Evolutionary conservation across 2,329 filamentous ascomycete genomes (phyloP), one percentile per base, ranked within the genome.

Genomic region (Alternaria novae-zelandiae): DNA sequence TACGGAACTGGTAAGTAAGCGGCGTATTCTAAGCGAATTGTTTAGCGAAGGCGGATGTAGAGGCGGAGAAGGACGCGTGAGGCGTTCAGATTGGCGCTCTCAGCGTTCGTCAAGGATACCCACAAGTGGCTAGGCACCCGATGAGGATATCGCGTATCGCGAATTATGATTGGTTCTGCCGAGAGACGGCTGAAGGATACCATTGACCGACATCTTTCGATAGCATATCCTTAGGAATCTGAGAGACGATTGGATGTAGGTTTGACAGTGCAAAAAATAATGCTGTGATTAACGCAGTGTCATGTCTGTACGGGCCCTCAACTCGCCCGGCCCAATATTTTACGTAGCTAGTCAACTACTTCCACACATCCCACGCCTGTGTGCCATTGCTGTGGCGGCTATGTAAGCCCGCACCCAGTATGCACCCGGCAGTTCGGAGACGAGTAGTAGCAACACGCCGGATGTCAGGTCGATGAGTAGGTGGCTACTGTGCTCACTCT

Each of bases 91-190:
- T 67, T 60, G 67, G 65, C 66, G 68, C 66, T 61, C 57, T 69
- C 58, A 68, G 59, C 58, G 54, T 72, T 79, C 78, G 78, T 76
- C 68, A 76, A 78, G 58, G 45, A 58, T 67, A 56, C 53, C 76
- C 68, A 25, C 13, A 69, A 71, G 36, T 15, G 65, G 74, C 54
- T 70, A 77, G 74, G 65, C 56, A 59, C 68, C 59, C 66, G 56
- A 68, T 43, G 6, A 32, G 23, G 36, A 61, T 54, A 44, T 78
- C 73, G 71, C 67, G 60, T 75, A 71, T 55, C 46, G 46, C 15
- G 25, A 13, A 15, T 41, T 26, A 53, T 75, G 63, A 78, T 78
- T 78, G 76, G 77, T 53, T 59, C 58, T 57, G n/a, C 46, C 17
- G 50, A 50, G 23, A 45, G 53, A 53, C 17, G 49, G 53, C 62